Evolutionary conservation across 169 alveolate genomes (phyloP).

Genomic region (Plasmodium sp.): DNA sequence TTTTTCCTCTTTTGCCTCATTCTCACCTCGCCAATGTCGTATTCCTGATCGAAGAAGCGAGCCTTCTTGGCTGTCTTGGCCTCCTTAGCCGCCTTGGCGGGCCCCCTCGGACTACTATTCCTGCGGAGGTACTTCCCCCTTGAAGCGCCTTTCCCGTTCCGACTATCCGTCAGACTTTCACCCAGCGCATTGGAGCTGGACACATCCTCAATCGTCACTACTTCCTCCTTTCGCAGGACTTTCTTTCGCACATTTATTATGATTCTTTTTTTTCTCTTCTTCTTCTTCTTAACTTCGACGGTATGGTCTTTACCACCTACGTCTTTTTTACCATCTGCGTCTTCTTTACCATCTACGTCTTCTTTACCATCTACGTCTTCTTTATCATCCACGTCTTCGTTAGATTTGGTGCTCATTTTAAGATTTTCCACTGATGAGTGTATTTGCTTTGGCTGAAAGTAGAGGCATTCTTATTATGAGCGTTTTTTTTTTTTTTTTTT

Average conservation of each 20-base stretch:
- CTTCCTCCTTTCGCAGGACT: neutral
- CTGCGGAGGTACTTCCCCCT: neutral
- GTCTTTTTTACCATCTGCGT: neutral
- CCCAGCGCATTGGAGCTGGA: neutral
- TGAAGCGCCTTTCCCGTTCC: neutral
- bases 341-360: no score
- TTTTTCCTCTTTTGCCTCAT: neutral
- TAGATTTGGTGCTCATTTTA: slow-evolving; percentile 10
- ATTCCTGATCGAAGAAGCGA: slow-evolving; percentile 28
- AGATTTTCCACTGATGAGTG: neutral
- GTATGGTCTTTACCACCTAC: no score
- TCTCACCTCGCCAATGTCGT: slow-evolving; percentile 12
- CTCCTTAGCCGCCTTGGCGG: neutral
- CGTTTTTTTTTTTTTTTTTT: no score
- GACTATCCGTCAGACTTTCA: neutral
- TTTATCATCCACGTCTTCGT: slow-evolving; percentile 8
- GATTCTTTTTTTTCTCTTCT: slow-evolving; percentile 46
- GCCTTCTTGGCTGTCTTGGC: neutral
- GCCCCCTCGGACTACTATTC: neutral
- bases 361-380: neutral
- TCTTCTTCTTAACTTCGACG: slow-evolving; percentile 2
- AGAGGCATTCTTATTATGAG: neutral
- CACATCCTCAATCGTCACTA: neutral
- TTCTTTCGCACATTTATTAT: slow-evolving; percentile 38
- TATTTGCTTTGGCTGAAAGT: neutral